Evolutionary conservation across 352 stramenopile species (phyloP).

Genomic region (Phytophthora quininea): DNA sequence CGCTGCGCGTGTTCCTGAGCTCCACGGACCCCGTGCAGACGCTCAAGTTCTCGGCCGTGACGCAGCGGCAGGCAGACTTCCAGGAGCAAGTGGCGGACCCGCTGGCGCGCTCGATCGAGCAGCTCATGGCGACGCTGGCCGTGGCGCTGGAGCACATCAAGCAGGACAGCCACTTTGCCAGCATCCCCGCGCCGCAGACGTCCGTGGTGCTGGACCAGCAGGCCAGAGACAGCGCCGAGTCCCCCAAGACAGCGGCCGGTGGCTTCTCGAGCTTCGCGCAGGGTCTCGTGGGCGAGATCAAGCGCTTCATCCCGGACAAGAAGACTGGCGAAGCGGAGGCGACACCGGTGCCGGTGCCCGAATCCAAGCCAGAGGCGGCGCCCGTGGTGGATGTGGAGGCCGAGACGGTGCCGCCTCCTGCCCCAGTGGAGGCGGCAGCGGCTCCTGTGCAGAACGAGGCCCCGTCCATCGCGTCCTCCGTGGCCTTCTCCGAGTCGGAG

Average conservation of each 20-base stretch:
- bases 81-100: conserved; percentile 59
- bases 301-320: conserved; percentile 64
- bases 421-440: not conserved
- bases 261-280: conserved; percentile 74
- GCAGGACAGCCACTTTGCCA: conserved; percentile 39
- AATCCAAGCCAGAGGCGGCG: conserved; percentile 25
- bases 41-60: conserved; percentile 74
- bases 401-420: conserved; percentile 18
- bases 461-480: conserved; percentile 27
- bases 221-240: conserved; percentile 35
- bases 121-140: conserved; percentile 57
- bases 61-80: conserved; percentile 43
- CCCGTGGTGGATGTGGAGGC: conserved; percentile 6
- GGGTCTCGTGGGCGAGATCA: conserved; percentile 68
- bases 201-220: conserved; percentile 23
- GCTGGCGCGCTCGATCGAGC: conserved; percentile 64
- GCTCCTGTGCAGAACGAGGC: conserved; percentile 25
- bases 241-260: conserved; percentile 46
- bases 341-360: conserved; percentile 9
- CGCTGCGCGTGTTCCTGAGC: conserved; percentile 58
- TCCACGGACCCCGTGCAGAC: conserved; percentile 47
- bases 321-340: conserved; percentile 37
- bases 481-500: conserved; percentile 64
- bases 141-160: conserved; percentile 62
- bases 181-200: conserved; percentile 2